These are phyloP conservation scores for Asterophora parasitica DNA, from an alignment of 768 basidiomycete species.

Conservation along the genomic window DNA sequence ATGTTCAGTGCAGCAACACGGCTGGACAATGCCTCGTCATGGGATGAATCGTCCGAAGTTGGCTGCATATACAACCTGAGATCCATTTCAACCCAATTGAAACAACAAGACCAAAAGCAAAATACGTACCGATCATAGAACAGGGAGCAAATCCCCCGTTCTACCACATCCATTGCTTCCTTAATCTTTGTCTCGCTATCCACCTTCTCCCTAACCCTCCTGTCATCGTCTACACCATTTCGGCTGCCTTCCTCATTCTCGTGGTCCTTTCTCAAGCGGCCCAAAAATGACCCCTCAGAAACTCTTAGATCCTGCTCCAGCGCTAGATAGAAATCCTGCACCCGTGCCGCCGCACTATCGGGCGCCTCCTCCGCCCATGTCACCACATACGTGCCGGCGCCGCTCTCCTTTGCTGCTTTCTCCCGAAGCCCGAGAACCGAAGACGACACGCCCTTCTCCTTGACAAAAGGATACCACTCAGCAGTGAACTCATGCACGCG, in stretches of 20 bases:
- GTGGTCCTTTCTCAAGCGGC: conserved; percentile 24
- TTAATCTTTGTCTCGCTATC: conserved; percentile 44
- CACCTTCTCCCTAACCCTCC: conserved; percentile 26
- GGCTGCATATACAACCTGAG: conserved; percentile 72
- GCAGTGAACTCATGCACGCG: conserved; percentile 51
- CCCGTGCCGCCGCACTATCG: conserved; percentile 46
- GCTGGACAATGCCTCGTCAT: conserved; percentile 86
- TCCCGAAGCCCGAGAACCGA: conserved; percentile 10
- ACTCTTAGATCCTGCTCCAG: conserved; percentile 61
- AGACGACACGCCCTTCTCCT: conserved; percentile 14
- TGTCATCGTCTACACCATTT: conserved; percentile 29
- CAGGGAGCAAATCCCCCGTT: conserved; percentile 60
- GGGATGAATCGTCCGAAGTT: conserved; percentile 65
- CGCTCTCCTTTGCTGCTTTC: conserved; percentile 22
- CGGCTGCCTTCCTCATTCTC: conserved; percentile 28
- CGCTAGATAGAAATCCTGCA: conserved; percentile 68
- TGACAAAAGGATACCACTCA: conserved; percentile 56
- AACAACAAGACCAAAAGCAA: conserved; percentile 5
- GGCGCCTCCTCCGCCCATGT: conserved; percentile 41
- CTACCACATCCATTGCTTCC: conserved; percentile 67
- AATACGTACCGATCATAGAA: conserved; percentile 77
- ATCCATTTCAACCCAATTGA: not conserved
- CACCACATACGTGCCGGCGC: conserved; percentile 29
- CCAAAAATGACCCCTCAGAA: conserved; percentile 32
- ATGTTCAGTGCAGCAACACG: conserved; percentile 89